Base-by-base conservation (phyloP, 306 rosid species). In the Sophora flavescens region DNA sequence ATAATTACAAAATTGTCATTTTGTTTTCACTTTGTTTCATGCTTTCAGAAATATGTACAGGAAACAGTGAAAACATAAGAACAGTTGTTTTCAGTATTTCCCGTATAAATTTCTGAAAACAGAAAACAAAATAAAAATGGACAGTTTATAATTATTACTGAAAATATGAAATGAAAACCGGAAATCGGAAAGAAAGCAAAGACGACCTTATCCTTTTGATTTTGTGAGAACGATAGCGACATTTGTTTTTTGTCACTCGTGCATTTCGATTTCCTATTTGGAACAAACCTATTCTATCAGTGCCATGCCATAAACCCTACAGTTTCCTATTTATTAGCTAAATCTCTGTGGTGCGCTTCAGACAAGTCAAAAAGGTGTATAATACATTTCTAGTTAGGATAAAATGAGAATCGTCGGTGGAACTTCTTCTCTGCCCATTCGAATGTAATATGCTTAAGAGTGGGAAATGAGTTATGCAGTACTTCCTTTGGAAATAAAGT, bases 281-380 rank as follows among this genome's bases (percentile, higher is more conserved):
- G 41, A 80, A 38, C 81, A 73, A 52, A 50, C 78, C 78, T 66
- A 56, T 12, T 71, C 32, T 11, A 54, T 42, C 38, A 56, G 36
- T 38, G 53, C 7, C 33, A 52, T 17, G 38, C 36, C 26, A 32
- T 13, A 50, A 51, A 33, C 50, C 48, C 8, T 28, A 36, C 30
- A 6, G 26, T 71, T 71, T 71, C 64, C 52, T 0, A 38, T 56
- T 38, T 39, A 57, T 56, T 0, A 22, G 52, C 65, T 1, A 56
- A 18, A 71, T 39, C 54, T 38, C 6, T 22, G 77, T 39, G 66
- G 42, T n/a, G 64, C 9, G 30, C 56, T 71, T 56, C 54, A 26
- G 8, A 13, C 56, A 36, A 13, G 28, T 56, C 52, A 56, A 72
- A 71, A 72, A 72, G 65, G 26, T 72, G 56, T 57, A 12, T 14